Evolutionary conservation across 2,329 filamentous ascomycete genomes (phyloP).

Genomic region (Venturia oleaginea): DNA sequence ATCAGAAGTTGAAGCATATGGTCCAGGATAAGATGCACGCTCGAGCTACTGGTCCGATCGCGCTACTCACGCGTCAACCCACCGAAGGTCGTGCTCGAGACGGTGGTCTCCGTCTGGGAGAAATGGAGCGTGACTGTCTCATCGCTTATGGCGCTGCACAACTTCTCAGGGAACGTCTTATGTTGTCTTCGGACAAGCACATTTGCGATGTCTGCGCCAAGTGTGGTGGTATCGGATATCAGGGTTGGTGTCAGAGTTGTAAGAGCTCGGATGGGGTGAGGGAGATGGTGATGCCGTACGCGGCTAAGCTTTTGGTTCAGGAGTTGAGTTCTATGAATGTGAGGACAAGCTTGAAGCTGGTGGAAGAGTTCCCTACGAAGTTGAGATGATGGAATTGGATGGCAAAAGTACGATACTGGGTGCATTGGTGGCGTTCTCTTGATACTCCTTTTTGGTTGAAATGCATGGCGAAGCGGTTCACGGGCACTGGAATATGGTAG

Average conservation of each 20-base stretch:
- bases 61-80: slow-evolving; percentile 87
- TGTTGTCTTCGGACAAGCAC: slow-evolving; percentile 88
- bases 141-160: slow-evolving; percentile 96
- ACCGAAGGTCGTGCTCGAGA: slow-evolving; percentile 91
- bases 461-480: not conserved
- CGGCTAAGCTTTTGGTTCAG: slow-evolving; percentile 90
- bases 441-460: not conserved
- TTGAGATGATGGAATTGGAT: not conserved
- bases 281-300: slow-evolving; percentile 95
- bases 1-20: slow-evolving; percentile 99
- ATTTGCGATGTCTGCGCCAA: slow-evolving; percentile 88
- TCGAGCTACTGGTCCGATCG: slow-evolving; percentile 77
- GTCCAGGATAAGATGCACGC: slow-evolving; percentile 99
- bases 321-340: slow-evolving; percentile 98
- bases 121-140: slow-evolving; percentile 98
- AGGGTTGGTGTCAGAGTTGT: slow-evolving; percentile 90
- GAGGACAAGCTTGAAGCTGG: slow-evolving; percentile 80
- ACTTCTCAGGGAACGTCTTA: slow-evolving; percentile 81
- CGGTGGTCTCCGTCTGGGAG: slow-evolving; percentile 84
- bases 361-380: slow-evolving; percentile 72
- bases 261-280: slow-evolving; percentile 75
- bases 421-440: not conserved
- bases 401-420: not conserved
- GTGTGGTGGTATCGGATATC: slow-evolving; percentile 92
- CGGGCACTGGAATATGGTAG: not conserved